Base-by-base conservation (phyloP, 495 filamentous ascomycete genomes). In the Penicillium herquei region DNA sequence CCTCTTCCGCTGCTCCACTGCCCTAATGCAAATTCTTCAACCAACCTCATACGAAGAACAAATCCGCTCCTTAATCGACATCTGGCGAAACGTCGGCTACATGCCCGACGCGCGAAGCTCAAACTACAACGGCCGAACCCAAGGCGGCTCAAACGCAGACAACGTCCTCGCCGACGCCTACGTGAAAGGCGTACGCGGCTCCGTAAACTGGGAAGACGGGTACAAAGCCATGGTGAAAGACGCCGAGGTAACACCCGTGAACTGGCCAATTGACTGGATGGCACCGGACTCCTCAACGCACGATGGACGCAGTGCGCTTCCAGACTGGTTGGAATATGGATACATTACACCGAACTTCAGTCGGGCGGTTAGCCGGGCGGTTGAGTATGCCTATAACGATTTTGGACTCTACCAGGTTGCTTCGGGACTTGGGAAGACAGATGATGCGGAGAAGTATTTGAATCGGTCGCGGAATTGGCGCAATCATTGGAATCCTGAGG, bases 91-190 rank as follows among this genome's bases (percentile, higher is more conserved):
- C 57, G 86, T 87, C 10, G 87, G 87, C 8, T 89, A 79, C 59
- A 67, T 86, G 52, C 84, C 86, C 2, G 85, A 87, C 58, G 82
- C 69, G 2, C 79, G 83, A n/a, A 86, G 83, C 5, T 85, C 81
- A 11, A 87, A 89, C 65, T 89, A 79, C 70, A 91, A 89, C 55
- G 87, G 87, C 43, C 77, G 81, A 11, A 79, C 78, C 1, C 87
- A 91, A 70, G 90, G 87, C 7, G 88, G 88, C 7, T 88, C 83
- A 7, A 89, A 90, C 57, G 82, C 83, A 1, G 88, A 91, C 65
- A 89, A 87, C 55, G 75, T 91, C 7, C 78, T 91, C 21, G 88
- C 87, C 1, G 88, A 91, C 61, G 86, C 87, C 1, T 90, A 85
- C 56, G 81, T 90, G 34, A 90, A 90, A 54, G 85, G 86, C 1